Percentiles rank a stretch among this genome's conserved stretches.
Conservation (phyloP, 2,329 filamentous ascomycete genomes). For the Arthrobotrys megalospora region DNA sequence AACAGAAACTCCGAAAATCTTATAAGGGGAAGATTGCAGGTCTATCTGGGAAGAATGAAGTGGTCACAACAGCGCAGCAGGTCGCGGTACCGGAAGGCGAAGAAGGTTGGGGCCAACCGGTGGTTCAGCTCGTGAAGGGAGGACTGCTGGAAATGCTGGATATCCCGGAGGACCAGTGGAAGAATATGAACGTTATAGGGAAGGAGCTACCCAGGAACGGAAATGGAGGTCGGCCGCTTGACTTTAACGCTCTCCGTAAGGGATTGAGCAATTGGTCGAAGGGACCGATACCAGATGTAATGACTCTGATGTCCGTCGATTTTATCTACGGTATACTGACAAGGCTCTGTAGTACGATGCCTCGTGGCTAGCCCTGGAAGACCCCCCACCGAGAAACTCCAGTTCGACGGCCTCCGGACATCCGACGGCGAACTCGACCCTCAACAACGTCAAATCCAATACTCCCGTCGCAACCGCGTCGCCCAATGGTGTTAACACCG, state of each 20-base stretch:
- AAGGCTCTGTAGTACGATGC: conserved; percentile 63
- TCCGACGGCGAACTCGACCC: conserved; percentile 37
- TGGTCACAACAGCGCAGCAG: conserved; percentile 67
- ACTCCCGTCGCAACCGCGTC: conserved; percentile 45
- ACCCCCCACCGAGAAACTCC: conserved; percentile 60
- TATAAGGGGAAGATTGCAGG: conserved; percentile 72
- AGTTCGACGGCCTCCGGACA: conserved; percentile 46
- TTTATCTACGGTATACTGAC: conserved; percentile 35
- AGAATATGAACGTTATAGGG: conserved; percentile 67
- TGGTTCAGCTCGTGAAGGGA: conserved; percentile 56
- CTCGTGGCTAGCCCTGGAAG: conserved; percentile 64
- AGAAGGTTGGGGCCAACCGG: conserved; percentile 61
- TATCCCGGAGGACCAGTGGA: conserved; percentile 68
- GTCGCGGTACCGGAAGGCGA: conserved; percentile 63
- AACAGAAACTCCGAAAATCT: conserved; percentile 73
- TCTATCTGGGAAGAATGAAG: conserved; percentile 70
- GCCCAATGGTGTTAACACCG: conserved; percentile 53
- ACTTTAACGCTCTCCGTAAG: conserved; percentile 56
- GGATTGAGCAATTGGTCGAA: conserved; percentile 59
- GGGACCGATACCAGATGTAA: conserved; percentile 58
- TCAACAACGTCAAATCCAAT: conserved; percentile 53
- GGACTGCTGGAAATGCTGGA: conserved; percentile 65
- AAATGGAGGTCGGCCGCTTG: conserved; percentile 49
- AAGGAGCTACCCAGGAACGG: conserved; percentile 66
- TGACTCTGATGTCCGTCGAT: conserved; percentile 7